These are phyloP conservation scores for Penicillium sp. DNA, from an alignment of 2,329 filamentous ascomycete genomes.

Conservation along the genomic window DNA sequence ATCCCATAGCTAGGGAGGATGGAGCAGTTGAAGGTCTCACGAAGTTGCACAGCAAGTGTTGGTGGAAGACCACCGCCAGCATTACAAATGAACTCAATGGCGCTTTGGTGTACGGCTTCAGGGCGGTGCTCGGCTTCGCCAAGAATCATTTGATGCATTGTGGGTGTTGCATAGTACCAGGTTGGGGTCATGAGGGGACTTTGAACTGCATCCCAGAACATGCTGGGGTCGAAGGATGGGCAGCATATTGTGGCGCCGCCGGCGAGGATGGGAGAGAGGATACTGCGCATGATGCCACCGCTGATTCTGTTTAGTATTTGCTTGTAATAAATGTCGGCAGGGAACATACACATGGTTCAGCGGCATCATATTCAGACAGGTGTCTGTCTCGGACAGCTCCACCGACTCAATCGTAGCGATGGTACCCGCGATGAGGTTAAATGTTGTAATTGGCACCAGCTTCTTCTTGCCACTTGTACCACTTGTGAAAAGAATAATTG, in stretches of 20 bases:
- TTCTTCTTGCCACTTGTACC: conserved; percentile 65
- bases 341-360: conserved; percentile 58
- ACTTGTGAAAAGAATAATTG: conserved; percentile 61
- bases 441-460: conserved; percentile 58
- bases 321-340: no score
- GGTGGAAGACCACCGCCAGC: conserved; percentile 60
- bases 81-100: conserved; percentile 60
- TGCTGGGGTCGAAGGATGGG: conserved; percentile 57
- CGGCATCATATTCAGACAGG: conserved; percentile 65
- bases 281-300: conserved; percentile 59
- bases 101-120: conserved; percentile 47
- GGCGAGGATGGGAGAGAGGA: conserved; percentile 60
- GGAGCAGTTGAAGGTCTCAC: conserved; percentile 56
- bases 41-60: conserved; percentile 54
- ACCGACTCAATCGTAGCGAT: conserved; percentile 60
- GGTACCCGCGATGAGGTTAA: conserved; percentile 57
- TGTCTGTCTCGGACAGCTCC: conserved; percentile 53
- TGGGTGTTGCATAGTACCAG: conserved; percentile 64
- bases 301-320: conserved; percentile 28
- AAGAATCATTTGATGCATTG: conserved; percentile 61
- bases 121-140: conserved; percentile 49
- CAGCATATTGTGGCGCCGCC: conserved; percentile 61
- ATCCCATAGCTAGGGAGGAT: conserved; percentile 64
- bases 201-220: conserved; percentile 61
- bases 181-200: conserved; percentile 48